Conservation (phyloP, 768 basidiomycete genomes). For the Coprinellus aureogranulatus region DNA sequence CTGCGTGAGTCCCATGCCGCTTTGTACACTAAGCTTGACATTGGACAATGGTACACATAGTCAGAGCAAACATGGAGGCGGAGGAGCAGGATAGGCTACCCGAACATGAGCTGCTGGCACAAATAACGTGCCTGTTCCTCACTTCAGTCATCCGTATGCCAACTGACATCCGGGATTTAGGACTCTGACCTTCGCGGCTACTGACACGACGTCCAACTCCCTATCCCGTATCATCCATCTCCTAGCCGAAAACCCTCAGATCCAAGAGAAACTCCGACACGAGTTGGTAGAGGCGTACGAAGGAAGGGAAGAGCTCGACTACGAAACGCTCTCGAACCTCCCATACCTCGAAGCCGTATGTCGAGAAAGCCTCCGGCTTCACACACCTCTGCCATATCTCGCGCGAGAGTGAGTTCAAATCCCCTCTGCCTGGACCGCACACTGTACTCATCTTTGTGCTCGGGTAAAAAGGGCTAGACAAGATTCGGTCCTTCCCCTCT, state of each 20-base stretch:
- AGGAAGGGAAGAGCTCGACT: slow-evolving; percentile 23
- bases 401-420: slow-evolving; percentile 15
- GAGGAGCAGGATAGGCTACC: slow-evolving; percentile 27
- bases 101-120: slow-evolving; percentile 40
- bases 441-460: not conserved
- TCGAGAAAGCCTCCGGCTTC: slow-evolving; percentile 38
- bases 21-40: not conserved
- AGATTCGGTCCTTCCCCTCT: slow-evolving; percentile 19
- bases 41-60: too few relatives aligned
- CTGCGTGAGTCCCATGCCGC: slow-evolving; percentile 28
- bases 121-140: slow-evolving; percentile 27
- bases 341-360: slow-evolving; percentile 41
- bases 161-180: slow-evolving; percentile 13
- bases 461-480: slow-evolving; percentile 18
- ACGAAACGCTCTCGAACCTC: slow-evolving; percentile 35
- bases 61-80: slow-evolving; percentile 32
- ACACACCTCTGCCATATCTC: slow-evolving; percentile 21
- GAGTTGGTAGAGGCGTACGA: slow-evolving; percentile 32
- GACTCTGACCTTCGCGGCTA: slow-evolving; percentile 38
- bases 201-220: slow-evolving; percentile 42
- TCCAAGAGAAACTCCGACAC: slow-evolving; percentile 35
- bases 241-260: slow-evolving; percentile 32
- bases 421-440: slow-evolving; percentile 11
- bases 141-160: too few relatives aligned
- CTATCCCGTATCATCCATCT: slow-evolving; percentile 31